Base-by-base conservation (phyloP, 1,284 basidiomycete species). In the Heliocybe sulcata region DNA sequence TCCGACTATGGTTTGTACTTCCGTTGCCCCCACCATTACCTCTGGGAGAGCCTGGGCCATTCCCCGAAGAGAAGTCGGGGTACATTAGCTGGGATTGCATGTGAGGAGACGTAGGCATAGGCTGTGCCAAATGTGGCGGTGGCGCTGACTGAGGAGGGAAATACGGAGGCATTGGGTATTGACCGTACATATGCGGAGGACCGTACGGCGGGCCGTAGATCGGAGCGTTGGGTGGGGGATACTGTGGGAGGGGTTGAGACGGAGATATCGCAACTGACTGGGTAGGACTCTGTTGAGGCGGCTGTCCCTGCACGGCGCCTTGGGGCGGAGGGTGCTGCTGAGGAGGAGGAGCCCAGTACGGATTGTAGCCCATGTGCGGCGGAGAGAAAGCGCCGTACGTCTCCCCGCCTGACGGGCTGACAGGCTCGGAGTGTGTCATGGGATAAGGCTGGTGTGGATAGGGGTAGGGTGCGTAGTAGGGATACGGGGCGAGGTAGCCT, bases 111-210 rank as follows among this genome's bases (percentile, higher is more conserved):
- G 51, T 29, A 10, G 51, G 51, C 14, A 52, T 29, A 2, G 65
- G 63, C 3, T 68, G 63, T 52, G 71, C 65, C 35, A 65, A 60
- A 11, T 71, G 70, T 0, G 70, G 61, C 11, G 70, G 69, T 56
- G 45, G 64, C 65, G 54, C 51, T 54, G 57, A 54, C 51, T 65
- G 62, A 2, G 65, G 67, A 3, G 75, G 72, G 61, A 77, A 81
- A 56, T 81, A 85, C 12, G 70, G 64, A 3, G 73, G 69, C 58
- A 76, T 65, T 3, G 78, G 69, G 63, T 81, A 82, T 19, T 69
- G 61, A 48, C 72, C 72, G 55, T 72, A 72, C 14, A 70, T 63
- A 8, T 70, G 64, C 1, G 64, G 61, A 12, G 69, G 68, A 26
- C 69, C 65, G 57, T 74, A 81, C 0, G 69, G 62, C 2, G 70